Conservation (phyloP, 2,329 filamentous ascomycete species). For the Colletotrichum navitas region DNA sequence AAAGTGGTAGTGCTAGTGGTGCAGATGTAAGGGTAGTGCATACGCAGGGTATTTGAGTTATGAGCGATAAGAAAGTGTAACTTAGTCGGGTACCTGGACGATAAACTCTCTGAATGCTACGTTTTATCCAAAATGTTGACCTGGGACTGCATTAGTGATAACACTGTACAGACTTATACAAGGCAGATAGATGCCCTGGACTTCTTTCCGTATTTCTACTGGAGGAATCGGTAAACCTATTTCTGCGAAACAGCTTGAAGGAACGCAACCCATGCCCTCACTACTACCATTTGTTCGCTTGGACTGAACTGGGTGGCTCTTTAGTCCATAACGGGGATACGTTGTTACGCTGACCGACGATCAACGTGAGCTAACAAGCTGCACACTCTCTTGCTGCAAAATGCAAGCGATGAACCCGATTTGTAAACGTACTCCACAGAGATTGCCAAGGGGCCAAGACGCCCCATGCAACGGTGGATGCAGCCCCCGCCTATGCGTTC, state of each 20-base stretch:
- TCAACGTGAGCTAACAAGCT: neutral
- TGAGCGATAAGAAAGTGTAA: neutral
- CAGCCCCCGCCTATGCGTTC: conserved; percentile 6
- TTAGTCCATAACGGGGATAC: neutral
- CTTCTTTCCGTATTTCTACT: neutral
- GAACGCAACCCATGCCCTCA: neutral
- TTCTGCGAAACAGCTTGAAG: neutral
- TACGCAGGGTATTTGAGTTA: too few species aligned
- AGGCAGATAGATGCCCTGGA: neutral
- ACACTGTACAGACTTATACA: neutral
- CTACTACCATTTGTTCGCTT: neutral
- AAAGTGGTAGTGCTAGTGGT: too few species aligned
- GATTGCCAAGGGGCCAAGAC: neutral
- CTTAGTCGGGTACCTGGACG: neutral
- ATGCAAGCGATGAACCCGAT: neutral
- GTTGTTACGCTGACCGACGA: conserved; percentile 12
- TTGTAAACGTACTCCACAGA: neutral
- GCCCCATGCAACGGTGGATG: conserved; percentile 2
- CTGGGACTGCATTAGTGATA: neutral
- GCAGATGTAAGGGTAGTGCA: too few species aligned
- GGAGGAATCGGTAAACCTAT: neutral
- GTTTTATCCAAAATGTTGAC: neutral
- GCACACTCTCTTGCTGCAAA: neutral
- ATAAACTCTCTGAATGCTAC: neutral
- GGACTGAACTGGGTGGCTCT: neutral